phyloP scores from a whole-genome alignment of 306 rosid genomes.

The Amphicarpaea edgeworthii region DNA sequence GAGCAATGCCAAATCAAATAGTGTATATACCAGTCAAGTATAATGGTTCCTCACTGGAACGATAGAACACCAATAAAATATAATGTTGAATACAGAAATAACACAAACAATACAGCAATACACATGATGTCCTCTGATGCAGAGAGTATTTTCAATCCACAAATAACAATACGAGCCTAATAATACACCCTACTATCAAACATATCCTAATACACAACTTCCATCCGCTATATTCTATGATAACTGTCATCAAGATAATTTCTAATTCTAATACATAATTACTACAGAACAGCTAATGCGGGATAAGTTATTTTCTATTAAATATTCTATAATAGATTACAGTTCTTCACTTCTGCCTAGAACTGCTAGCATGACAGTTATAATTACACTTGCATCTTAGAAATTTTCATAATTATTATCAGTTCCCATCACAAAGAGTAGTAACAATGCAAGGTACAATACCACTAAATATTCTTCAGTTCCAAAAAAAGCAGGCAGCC shows the following conservation, averaged over 20 bases:
- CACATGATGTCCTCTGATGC: background rate
- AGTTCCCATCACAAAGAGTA: background rate
- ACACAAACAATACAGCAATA: background rate
- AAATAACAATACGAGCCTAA: background rate
- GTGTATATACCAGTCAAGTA: background rate
- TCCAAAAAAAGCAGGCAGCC: background rate
- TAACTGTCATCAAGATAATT: background rate
- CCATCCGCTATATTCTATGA: background rate
- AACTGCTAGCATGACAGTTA: background rate
- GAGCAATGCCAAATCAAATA: conserved; percentile 23
- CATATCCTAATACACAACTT: background rate
- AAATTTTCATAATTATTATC: background rate
- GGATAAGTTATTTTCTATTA: background rate
- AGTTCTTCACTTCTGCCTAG: background rate
- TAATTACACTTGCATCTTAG: background rate
- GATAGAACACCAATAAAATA: background rate
- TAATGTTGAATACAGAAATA: background rate
- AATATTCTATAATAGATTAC: background rate
- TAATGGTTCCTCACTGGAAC: background rate
- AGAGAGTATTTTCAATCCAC: background rate
- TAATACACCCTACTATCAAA: background rate
- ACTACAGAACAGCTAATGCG: background rate
- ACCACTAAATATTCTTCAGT: conserved; percentile 20
- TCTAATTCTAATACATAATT: background rate
- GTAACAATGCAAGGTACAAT: conserved; percentile 1